Evolutionary conservation across 2,329 filamentous ascomycete genomes (phyloP).

Genomic region (Ophiostoma perfectum): DNA sequence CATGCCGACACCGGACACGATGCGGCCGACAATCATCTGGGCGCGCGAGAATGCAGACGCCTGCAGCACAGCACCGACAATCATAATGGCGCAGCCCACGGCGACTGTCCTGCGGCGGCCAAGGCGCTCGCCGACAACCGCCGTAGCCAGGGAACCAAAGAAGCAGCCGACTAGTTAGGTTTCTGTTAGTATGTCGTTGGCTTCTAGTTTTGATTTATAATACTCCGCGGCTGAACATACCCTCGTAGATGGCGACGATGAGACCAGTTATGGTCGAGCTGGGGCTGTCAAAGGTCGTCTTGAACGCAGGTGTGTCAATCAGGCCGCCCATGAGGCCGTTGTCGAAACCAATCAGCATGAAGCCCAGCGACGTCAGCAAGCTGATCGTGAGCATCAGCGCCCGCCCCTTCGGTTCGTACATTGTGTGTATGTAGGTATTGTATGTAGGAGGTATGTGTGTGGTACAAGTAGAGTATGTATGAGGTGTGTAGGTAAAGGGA

Average conservation of each 20-base stretch:
- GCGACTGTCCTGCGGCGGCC: conserved; percentile 35
- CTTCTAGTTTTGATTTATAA: too few relatives aligned
- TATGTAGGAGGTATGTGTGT: neutral
- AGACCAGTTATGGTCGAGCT: conserved; percentile 21
- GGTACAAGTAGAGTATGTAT: neutral
- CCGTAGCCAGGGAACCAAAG: conserved; percentile 41
- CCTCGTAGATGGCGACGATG: conserved; percentile 39
- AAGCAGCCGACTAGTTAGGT: conserved; percentile 47
- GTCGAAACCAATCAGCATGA: conserved; percentile 23
- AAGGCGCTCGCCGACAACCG: conserved; percentile 34
- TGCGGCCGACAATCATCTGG: conserved; percentile 40
- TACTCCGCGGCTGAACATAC: neutral
- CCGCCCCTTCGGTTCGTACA: conserved; percentile 17
- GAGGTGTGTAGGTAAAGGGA: neutral
- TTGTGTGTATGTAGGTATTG: conserved; percentile 15
- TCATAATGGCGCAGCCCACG: conserved; percentile 32
- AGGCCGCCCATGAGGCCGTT: conserved; percentile 24
- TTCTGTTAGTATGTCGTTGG: neutral
- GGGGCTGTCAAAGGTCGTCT: conserved; percentile 17
- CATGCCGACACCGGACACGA: conserved; percentile 40
- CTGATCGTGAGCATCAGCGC: conserved; percentile 20
- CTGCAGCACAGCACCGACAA: conserved; percentile 35
- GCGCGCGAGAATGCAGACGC: conserved; percentile 34
- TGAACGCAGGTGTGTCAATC: conserved; percentile 20
- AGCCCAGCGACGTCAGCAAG: conserved; percentile 21